A percentile compares a stretch with the other conserved stretches of the same genome.
phyloP scores from a whole-genome alignment of 2,329 filamentous ascomycete species.

The Xylariaceae sp. region DNA sequence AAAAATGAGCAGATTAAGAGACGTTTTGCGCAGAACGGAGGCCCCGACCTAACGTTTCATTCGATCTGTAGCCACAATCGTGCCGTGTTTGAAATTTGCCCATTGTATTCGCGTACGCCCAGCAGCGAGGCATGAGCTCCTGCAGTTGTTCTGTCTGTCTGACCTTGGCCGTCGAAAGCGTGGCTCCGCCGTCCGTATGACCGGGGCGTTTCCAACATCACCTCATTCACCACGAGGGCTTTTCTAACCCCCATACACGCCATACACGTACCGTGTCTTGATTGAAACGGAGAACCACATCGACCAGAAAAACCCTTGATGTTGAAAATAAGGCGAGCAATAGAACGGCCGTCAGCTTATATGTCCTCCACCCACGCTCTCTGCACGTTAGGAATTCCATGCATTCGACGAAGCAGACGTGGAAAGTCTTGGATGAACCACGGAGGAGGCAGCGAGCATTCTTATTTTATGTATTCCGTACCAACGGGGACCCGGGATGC shows the following conservation, averaged over 20 bases:
- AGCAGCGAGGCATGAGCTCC: not conserved
- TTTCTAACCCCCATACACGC: constrained; percentile 13
- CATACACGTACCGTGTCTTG: constrained; percentile 9
- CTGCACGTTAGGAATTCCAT: constrained; percentile 18
- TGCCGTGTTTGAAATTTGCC: not conserved
- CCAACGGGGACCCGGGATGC: not conserved
- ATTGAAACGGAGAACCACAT: not conserved
- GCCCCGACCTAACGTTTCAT: constrained; percentile 30
- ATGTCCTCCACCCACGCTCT: constrained; percentile 18
- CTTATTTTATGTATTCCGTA: not conserved
- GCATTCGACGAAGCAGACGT: constrained; percentile 12
- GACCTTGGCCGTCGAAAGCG: constrained; percentile 3
- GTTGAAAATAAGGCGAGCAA: constrained; percentile 7
- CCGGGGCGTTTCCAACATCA: constrained; percentile 24
- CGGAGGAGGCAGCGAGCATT: not conserved
- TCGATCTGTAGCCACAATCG: not conserved
- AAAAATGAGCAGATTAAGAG: constrained; percentile 2
- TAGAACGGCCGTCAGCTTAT: constrained; percentile 12
- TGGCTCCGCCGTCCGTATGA: constrained; percentile 7
- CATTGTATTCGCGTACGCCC: not conserved
- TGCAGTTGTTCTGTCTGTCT: not conserved
- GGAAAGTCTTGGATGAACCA: not conserved
- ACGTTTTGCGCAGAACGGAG: constrained; percentile 31
- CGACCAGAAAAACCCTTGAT: constrained; percentile 10
- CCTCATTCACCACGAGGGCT: constrained; percentile 20